These are phyloP conservation scores for Arthrobotrys iridis DNA, from an alignment of 2,329 filamentous ascomycete species.

Conservation along the genomic window DNA sequence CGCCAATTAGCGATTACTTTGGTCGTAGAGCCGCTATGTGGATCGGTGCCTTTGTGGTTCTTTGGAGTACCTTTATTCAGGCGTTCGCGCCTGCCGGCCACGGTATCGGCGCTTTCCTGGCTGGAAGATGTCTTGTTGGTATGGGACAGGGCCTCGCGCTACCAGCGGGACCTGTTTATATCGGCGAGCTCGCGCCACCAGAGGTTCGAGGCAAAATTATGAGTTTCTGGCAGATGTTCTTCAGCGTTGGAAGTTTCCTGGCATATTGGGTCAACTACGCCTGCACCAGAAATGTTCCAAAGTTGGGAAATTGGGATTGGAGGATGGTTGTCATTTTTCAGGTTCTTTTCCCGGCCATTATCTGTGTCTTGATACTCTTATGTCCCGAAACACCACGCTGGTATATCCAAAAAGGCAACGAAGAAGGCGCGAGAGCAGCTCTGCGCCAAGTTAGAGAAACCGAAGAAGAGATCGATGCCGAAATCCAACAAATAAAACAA, in stretches of 20 bases:
- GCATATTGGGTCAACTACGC: slow-evolving; percentile 75
- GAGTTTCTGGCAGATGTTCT: slow-evolving; percentile 76
- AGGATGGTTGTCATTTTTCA: slow-evolving; percentile 78
- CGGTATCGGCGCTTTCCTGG: slow-evolving; percentile 72
- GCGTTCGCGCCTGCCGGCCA: slow-evolving; percentile 70
- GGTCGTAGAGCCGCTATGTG: slow-evolving; percentile 65
- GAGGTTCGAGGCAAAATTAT: slow-evolving; percentile 74
- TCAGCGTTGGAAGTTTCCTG: slow-evolving; percentile 73
- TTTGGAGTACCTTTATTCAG: slow-evolving; percentile 76
- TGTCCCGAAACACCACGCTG: slow-evolving; percentile 76
- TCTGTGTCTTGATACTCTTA: slow-evolving; percentile 71
- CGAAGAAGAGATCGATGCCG: slow-evolving; percentile 74
- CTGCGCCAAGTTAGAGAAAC: slow-evolving; percentile 71
- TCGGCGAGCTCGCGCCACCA: slow-evolving; percentile 73
- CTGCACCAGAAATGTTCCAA: slow-evolving; percentile 66
- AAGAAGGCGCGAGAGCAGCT: slow-evolving; percentile 69
- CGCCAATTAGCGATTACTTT: slow-evolving; percentile 65
- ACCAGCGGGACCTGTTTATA: slow-evolving; percentile 75
- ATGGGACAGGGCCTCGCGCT: slow-evolving; percentile 75
- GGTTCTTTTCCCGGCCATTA: slow-evolving; percentile 71
- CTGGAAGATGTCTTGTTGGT: slow-evolving; percentile 74
- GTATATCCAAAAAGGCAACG: slow-evolving; percentile 71
- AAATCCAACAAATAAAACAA: slow-evolving; percentile 72
- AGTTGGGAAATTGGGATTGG: slow-evolving; percentile 75
- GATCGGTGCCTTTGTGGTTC: slow-evolving; percentile 71